Conservation (phyloP, 192 early-diverging fungal species). For the Coemansia sp. region DNA sequence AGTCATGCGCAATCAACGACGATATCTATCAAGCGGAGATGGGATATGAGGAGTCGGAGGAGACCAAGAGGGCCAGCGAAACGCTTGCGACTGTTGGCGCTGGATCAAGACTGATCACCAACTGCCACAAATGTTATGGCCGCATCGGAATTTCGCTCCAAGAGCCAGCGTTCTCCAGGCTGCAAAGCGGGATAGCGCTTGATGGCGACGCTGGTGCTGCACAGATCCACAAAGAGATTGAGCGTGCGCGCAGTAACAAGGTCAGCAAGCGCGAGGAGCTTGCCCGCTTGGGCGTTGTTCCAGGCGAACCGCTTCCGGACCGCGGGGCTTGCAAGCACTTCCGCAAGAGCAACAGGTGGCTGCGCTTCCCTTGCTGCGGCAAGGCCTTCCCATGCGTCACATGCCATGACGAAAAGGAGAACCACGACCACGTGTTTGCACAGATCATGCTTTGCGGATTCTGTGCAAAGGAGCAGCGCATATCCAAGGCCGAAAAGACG, state of each 20-base stretch:
- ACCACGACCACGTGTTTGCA: constrained; percentile 69
- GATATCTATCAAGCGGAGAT: constrained; percentile 14
- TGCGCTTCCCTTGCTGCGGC: constrained; percentile 90
- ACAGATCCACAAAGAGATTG: constrained; percentile 46
- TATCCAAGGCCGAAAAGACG: constrained; percentile 48
- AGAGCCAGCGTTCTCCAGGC: constrained; percentile 57
- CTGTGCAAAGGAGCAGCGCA: constrained; percentile 78
- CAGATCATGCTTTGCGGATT: constrained; percentile 83
- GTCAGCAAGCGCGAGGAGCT: constrained; percentile 56
- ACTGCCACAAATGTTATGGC: constrained; percentile 46
- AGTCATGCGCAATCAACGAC: constrained; percentile 58
- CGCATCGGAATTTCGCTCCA: constrained; percentile 45
- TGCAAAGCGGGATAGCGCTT: constrained; percentile 39
- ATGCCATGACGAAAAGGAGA: constrained; percentile 80
- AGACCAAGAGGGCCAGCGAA: neutral
- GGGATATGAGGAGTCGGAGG: neutral
- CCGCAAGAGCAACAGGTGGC: constrained; percentile 84
- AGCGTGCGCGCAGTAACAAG: constrained; percentile 52
- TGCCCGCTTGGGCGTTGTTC: constrained; percentile 62
- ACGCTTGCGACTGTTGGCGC: constrained; percentile 31
- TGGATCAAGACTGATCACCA: constrained; percentile 7
- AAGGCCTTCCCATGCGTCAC: constrained; percentile 79
- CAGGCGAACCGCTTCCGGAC: constrained; percentile 73
- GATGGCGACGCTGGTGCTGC: constrained; percentile 39
- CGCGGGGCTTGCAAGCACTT: constrained; percentile 86